phyloP scores from a whole-genome alignment of 306 rosid genomes.

The Sophora flavescens region DNA sequence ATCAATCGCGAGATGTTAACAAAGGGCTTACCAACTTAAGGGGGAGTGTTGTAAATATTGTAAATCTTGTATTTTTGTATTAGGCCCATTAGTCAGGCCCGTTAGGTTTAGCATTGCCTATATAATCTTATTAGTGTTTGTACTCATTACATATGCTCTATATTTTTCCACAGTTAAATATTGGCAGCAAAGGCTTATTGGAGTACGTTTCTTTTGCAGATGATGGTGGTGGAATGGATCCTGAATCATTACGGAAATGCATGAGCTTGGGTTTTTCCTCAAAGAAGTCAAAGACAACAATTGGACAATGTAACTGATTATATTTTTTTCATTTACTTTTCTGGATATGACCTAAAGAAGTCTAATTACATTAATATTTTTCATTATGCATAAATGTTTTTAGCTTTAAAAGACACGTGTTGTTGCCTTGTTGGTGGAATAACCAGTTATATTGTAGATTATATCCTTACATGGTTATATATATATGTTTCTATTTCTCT shows the following conservation, averaged over 20 bases:
- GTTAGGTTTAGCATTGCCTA: too few relatives aligned
- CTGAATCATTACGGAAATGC: constrained; percentile 79
- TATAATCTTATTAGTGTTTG: too few relatives aligned
- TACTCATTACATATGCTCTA: too few relatives aligned
- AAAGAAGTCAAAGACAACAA: constrained; percentile 89
- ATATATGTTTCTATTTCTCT: background rate
- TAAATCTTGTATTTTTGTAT: too few relatives aligned
- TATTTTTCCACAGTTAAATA: too few relatives aligned
- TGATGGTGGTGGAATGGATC: constrained; percentile 97
- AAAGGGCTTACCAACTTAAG: too few relatives aligned
- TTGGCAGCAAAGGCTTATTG: constrained; percentile 22
- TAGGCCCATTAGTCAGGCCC: too few relatives aligned
- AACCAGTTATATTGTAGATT: constrained; percentile 2
- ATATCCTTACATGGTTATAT: background rate
- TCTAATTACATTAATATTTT: constrained; percentile 6
- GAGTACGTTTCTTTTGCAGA: constrained; percentile 60
- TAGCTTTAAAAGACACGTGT: background rate
- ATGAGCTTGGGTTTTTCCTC: constrained; percentile 98
- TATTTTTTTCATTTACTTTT: constrained; percentile 36
- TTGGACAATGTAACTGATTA: constrained; percentile 80
- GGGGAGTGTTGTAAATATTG: too few relatives aligned
- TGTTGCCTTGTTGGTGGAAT: background rate
- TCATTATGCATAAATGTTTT: constrained; percentile 5
- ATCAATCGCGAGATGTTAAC: too few relatives aligned
- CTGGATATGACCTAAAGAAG: constrained; percentile 19